These are phyloP conservation scores for Zea luxurians DNA, from an alignment of 176 grass and related monocot genomes.

Conservation along the genomic window DNA sequence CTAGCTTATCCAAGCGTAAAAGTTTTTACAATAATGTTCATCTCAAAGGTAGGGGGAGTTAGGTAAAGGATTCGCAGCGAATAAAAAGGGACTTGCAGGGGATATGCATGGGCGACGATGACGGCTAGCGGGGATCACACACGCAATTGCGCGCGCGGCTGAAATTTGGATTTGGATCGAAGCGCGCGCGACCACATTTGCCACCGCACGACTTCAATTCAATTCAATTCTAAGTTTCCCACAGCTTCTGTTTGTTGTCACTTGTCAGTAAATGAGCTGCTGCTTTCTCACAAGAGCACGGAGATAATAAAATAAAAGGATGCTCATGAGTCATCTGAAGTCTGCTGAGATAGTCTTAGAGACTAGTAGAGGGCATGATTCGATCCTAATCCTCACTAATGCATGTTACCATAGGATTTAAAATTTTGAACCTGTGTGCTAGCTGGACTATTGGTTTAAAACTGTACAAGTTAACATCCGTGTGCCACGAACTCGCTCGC, in stretches of 20 bases:
- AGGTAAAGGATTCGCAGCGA: slow-evolving; percentile 18
- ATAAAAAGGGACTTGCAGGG: neutral
- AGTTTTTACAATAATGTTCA: neutral
- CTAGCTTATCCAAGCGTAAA: neutral
- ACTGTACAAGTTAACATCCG: neutral
- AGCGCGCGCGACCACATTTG: neutral
- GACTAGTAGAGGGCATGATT: too few species aligned
- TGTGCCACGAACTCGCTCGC: neutral
- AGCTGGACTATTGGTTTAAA: neutral
- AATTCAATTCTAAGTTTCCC: neutral
- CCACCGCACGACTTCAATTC: too few species aligned
- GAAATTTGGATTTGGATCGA: neutral
- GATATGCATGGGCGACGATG: neutral
- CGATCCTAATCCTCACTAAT: neutral
- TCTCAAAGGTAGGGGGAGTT: slow-evolving; percentile 32
- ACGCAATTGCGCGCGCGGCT: neutral
- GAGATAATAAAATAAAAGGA: too few species aligned
- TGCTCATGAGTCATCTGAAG: too few species aligned
- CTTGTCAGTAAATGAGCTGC: neutral
- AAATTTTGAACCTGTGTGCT: neutral
- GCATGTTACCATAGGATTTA: neutral
- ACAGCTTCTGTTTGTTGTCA: neutral
- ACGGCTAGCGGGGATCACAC: neutral
- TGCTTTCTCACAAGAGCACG: too few species aligned
- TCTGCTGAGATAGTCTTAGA: too few species aligned